Conservation (phyloP, 495 filamentous ascomycete species). For the Alectoria sarmentosa region DNA sequence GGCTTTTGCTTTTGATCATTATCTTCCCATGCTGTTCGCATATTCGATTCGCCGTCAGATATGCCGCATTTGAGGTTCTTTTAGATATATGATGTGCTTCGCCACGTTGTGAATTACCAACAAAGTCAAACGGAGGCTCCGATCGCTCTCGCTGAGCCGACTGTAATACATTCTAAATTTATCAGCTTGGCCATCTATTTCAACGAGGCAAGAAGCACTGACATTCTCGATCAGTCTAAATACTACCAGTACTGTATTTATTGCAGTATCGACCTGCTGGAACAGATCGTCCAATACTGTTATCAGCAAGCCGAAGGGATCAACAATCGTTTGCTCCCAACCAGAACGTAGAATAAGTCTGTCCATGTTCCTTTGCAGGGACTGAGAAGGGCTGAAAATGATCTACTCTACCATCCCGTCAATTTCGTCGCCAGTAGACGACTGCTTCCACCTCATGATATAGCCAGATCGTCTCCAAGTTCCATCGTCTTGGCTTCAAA, state of each 20-base stretch:
- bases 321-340: slow-evolving; percentile 11
- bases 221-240: slow-evolving; percentile 11
- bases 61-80: slow-evolving; percentile 13
- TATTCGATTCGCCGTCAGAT: not conserved
- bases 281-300: slow-evolving; percentile 14
- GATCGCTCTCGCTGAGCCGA: not conserved
- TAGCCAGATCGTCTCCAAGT: slow-evolving; percentile 8
- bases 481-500: slow-evolving; percentile 2
- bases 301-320: slow-evolving; percentile 17
- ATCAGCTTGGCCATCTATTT: slow-evolving; percentile 4
- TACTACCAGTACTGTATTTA: not conserved
- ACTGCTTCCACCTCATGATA: slow-evolving; percentile 6
- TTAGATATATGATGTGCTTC: slow-evolving; percentile 20
- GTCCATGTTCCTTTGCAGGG: not conserved
- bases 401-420: slow-evolving; percentile 1
- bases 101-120: slow-evolving; percentile 20
- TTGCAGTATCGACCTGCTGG: slow-evolving; percentile 6
- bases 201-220: not conserved
- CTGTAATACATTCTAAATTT: not conserved
- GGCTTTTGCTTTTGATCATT: not conserved
- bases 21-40: slow-evolving; percentile 2
- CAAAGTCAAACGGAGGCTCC: slow-evolving; percentile 7
- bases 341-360: not conserved
- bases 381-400: slow-evolving; percentile 11
- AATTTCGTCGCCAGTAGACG: not conserved